Evolutionary conservation across 768 basidiomycete species (phyloP), one percentile per base, ranked within the genome.

Genomic region (Multifurca ochricompacta): DNA sequence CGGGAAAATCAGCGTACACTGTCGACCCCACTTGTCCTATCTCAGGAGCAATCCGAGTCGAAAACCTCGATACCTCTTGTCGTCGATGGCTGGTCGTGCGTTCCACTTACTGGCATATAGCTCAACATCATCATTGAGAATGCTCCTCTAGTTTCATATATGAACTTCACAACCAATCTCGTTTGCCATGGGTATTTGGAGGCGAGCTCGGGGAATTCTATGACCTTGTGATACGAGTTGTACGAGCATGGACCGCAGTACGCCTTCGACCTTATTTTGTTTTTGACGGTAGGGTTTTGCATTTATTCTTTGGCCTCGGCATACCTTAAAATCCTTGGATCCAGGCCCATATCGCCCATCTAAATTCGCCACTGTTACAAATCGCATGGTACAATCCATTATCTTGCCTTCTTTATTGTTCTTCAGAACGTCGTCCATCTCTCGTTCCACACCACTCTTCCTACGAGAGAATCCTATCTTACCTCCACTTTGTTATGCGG

Each of bases 21-120:
- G 50, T 68, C 74, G 2, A 70, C 68, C 56, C 66, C 69, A 0
- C 53, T 71, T 30, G 64, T 68, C n/a, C 67, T 77, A 16, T 50
- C 64, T 10, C 34, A 53, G 21, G 34, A 45, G 9, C 32, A 60
- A 54, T 45, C 48, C 21, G 39, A 30, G 11, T 21, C 31, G 16
- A 39, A 23, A 19, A 57, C 44, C 36, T 10, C 54, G 16, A 72
- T 75, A 18, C 71, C 78, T 30, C 70, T 90, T 55, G 83, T 92
- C 8, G 78, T 91, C 46, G 89, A 92, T 70, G 89, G 80, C 41
- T 89, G 84, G 87, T 90, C 89, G 89, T 91, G 67, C 82, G 89
- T 82, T 14, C 23, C 30, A 18, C 43, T 19, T 19, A 34, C 41
- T 37, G 45, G 36, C 52, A 32, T 54, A 7, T 55, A 56, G 27